Evolutionary conservation across 495 filamentous ascomycete genomes (phyloP).

Genomic region (Cenococcum geophilum): DNA sequence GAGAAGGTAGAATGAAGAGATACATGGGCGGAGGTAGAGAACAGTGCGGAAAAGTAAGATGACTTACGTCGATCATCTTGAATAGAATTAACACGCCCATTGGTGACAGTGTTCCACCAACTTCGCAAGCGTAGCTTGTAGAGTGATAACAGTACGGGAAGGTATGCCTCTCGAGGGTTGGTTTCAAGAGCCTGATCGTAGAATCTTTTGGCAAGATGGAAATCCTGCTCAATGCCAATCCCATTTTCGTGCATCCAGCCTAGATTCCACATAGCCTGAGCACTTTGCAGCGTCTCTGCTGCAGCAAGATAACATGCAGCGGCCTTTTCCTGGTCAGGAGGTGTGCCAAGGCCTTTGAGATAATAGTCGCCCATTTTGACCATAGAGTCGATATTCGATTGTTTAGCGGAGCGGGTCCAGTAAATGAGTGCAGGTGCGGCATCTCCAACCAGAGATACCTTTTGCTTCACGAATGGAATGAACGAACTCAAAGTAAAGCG

Average conservation of each 20-base stretch:
- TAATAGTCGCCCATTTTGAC: slow-evolving; percentile 99
- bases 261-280: slow-evolving; percentile 93
- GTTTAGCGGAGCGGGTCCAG: slow-evolving; percentile 93
- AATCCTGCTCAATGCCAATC: slow-evolving; percentile 87
- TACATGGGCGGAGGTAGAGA: slow-evolving; percentile 4
- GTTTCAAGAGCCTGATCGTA: slow-evolving; percentile 90
- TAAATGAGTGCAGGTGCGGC: slow-evolving; percentile 78
- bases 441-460: slow-evolving; percentile 53
- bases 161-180: slow-evolving; percentile 76
- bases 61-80: slow-evolving; percentile 75
- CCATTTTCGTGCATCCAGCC: slow-evolving; percentile 99
- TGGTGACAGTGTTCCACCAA: slow-evolving; percentile 88
- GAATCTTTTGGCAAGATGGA: slow-evolving; percentile 91
- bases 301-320: slow-evolving; percentile 88
- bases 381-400: slow-evolving; percentile 85
- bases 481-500: slow-evolving; percentile 47
- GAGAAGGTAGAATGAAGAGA: not conserved
- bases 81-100: slow-evolving; percentile 84
- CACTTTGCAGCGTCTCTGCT: slow-evolving; percentile 82
- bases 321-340: slow-evolving; percentile 71
- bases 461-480: slow-evolving; percentile 28
- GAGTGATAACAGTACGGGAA: slow-evolving; percentile 85
- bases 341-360: slow-evolving; percentile 68
- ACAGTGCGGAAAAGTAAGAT: slow-evolving; percentile 4
- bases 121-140: slow-evolving; percentile 78